A percentile compares a stretch with the other conserved stretches of the same genome.
These are phyloP conservation scores for Cladobotryum protrusum DNA, from an alignment of 2,329 filamentous ascomycete species.

Conservation along the genomic window DNA sequence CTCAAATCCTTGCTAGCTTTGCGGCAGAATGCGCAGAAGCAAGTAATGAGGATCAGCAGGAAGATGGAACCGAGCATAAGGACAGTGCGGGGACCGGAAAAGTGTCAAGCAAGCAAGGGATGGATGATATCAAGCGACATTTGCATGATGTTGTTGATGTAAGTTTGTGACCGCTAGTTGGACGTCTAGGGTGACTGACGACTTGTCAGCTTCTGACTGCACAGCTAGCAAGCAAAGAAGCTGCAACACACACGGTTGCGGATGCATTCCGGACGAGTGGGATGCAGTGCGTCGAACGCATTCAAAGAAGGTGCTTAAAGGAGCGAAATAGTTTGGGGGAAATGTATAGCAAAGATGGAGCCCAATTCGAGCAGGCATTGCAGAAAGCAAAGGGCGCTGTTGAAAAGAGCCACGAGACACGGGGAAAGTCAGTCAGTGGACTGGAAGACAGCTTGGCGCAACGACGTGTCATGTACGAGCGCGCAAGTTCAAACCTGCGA, in stretches of 20 bases:
- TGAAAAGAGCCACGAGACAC: conserved; percentile 2
- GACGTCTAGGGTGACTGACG: conserved; percentile 1
- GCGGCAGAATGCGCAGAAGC: neutral
- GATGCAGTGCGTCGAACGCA: conserved; percentile 16
- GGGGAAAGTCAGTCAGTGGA: conserved; percentile 5
- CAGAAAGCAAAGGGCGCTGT: conserved; percentile 10
- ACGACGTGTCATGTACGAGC: conserved; percentile 15
- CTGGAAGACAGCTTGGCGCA: conserved; percentile 12
- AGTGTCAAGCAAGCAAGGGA: neutral
- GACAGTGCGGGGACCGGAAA: neutral
- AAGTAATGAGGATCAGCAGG: neutral
- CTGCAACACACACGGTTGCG: conserved; percentile 13
- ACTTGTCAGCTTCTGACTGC: conserved; percentile 17
- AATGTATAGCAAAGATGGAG: conserved; percentile 15
- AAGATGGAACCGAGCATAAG: neutral
- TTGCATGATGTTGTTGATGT: conserved; percentile 22
- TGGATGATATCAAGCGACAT: neutral
- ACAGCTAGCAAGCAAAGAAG: conserved; percentile 20
- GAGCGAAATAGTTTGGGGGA: conserved; percentile 16
- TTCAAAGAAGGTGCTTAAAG: conserved; percentile 16
- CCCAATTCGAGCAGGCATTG: conserved; percentile 14
- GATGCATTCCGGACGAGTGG: conserved; percentile 18
- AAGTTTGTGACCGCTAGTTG: conserved; percentile 8
- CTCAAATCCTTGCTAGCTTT: conserved; percentile 4
- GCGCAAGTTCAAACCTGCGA: conserved; percentile 17